These are phyloP conservation scores for Pseudodiploospora longispora DNA, from an alignment of 2,329 filamentous ascomycete genomes.

Conservation along the genomic window DNA sequence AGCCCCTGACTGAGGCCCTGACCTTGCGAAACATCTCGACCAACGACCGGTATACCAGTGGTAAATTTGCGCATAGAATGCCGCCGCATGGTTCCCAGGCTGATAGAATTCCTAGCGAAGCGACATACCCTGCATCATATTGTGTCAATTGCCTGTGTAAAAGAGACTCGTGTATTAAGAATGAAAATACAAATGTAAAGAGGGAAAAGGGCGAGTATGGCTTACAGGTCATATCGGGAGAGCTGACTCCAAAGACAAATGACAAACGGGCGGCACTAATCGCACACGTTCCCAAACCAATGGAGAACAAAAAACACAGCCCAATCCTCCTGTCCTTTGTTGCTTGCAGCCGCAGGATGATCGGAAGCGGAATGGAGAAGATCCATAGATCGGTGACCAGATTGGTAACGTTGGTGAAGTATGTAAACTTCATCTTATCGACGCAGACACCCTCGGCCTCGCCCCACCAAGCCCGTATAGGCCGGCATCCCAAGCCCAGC, in stretches of 20 bases:
- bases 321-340: conserved; percentile 4
- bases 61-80: conserved; percentile 10
- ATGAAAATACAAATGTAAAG: neutral
- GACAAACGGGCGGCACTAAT: conserved; percentile 8
- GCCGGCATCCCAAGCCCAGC: conserved; percentile 10
- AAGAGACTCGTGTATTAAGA: too few species aligned
- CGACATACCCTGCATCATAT: conserved; percentile 4
- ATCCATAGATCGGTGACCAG: conserved; percentile 9
- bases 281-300: conserved; percentile 9
- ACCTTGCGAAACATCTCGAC: neutral
- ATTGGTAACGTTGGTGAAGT: conserved; percentile 10
- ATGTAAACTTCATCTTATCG: conserved; percentile 8
- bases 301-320: conserved; percentile 10
- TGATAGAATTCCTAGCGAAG: conserved; percentile 7
- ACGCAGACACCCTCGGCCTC: conserved; percentile 5
- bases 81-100: conserved; percentile 11
- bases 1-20: neutral
- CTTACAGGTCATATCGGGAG: conserved; percentile 9
- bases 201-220: neutral
- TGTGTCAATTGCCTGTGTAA: neutral
- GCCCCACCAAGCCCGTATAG: conserved; percentile 7
- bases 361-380: conserved; percentile 7
- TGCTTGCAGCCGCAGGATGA: conserved; percentile 7
- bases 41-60: conserved; percentile 6
- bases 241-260: conserved; percentile 8